These are phyloP conservation scores for Pseudocercospora macadamiae DNA, from an alignment of 2,329 filamentous ascomycete genomes.

Conservation along the genomic window DNA sequence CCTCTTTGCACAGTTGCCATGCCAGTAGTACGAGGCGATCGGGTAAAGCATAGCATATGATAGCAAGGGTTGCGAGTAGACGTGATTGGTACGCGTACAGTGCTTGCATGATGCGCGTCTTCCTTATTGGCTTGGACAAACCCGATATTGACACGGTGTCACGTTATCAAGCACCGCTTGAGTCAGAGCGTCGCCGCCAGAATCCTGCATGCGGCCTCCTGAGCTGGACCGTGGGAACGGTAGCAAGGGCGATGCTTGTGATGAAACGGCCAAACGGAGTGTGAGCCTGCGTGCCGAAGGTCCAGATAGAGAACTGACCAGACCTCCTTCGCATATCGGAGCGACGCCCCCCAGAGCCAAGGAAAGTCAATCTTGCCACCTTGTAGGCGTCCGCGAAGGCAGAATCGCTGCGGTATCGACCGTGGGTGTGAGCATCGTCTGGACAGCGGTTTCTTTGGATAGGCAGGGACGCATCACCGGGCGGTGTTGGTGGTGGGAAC, in stretches of 20 bases:
- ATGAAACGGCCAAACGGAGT: conserved; percentile 23
- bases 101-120: conserved; percentile 15
- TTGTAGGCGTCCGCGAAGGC: neutral
- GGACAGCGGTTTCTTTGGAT: neutral
- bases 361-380: conserved; percentile 21
- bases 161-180: conserved; percentile 21
- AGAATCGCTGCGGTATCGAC: neutral
- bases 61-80: conserved; percentile 18
- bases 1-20: conserved; percentile 24
- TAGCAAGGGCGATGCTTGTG: conserved; percentile 20
- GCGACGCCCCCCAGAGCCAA: conserved; percentile 16
- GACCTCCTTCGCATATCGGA: neutral
- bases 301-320: neutral
- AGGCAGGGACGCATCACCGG: neutral
- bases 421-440: neutral
- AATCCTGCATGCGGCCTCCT: conserved; percentile 18
- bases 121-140: conserved; percentile 18
- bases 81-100: conserved; percentile 29
- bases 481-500: neutral
- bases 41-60: conserved; percentile 22
- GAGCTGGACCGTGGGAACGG: conserved; percentile 14
- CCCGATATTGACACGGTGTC: conserved; percentile 25
- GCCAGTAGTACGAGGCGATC: conserved; percentile 25
- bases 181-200: conserved; percentile 22
- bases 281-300: neutral